Evolutionary conservation across 345 rosid species (phyloP), one percentile per base, ranked within the genome.

Genomic region (Hibiscus mutabilis): DNA sequence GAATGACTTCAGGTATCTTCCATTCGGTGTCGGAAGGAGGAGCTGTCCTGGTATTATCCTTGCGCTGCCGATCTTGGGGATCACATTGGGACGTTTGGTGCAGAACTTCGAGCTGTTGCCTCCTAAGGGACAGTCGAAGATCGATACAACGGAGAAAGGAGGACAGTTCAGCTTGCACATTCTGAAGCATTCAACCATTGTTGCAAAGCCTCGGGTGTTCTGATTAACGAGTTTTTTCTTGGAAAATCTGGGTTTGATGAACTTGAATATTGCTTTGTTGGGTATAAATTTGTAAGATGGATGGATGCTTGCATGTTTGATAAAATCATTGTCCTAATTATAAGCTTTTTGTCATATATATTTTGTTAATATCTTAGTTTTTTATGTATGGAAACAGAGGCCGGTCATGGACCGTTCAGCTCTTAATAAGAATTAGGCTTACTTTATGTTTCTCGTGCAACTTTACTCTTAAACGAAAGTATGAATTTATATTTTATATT

Each of bases 141-240:
- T 95, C 1, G 98, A 95, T 62, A 92, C 96, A 0, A 0, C 88
- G 2, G 98, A 87, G 89, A 95, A 95, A 70, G 99, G 91, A 69
- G 98, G 99, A 53, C 99, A 95, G 27, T 95, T 95, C 83, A 95
- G 99, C 77, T 81, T 92, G 85, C 98, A 89, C 76, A 96, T 96
- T 70, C 75, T 89, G 84, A 92, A 86, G 77, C 99, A 96, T 73
- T 92, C 99, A 12, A 91, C 93, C 15, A 92, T 96, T 66, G 96
- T 96, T 21, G 72, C 87, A 72, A 96, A 92, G 90, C 98, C 99
- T 59, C 85, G 98, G 46, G 37, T 73, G 21, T 63, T 74, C 16
- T 87, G 71, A 55, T 55, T 19, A 70, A 14, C 5, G 24, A 42
- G 19, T 6, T 2, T 44, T 12, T 35, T 47, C n/a, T 13, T 51